A percentile compares a stretch with the other conserved stretches of the same genome.
These are phyloP conservation scores for Globisporangium nodosum DNA, from an alignment of 352 stramenopile species.

Conservation along the genomic window DNA sequence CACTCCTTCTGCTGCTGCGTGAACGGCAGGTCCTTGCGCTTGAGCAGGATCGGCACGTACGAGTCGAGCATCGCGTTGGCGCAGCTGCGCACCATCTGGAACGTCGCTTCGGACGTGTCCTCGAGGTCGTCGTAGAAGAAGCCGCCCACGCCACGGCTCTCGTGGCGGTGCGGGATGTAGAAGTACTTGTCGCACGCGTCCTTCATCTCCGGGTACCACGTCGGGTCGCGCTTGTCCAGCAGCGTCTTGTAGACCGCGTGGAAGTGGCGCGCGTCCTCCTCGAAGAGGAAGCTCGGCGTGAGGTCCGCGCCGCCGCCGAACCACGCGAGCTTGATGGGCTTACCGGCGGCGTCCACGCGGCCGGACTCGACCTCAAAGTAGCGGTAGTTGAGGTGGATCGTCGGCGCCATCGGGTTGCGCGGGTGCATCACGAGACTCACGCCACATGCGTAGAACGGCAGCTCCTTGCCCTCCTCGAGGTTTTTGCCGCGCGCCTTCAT, in stretches of 20 bases:
- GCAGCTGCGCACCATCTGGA: slow-evolving; percentile 73
- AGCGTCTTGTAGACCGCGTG: slow-evolving; percentile 95
- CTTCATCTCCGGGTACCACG: slow-evolving; percentile 95
- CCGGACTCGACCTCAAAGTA: slow-evolving; percentile 96
- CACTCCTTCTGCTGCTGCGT: slow-evolving; percentile 96
- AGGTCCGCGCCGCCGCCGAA: slow-evolving; percentile 97
- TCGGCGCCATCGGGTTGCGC: slow-evolving; percentile 91
- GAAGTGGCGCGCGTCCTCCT: slow-evolving; percentile 96
- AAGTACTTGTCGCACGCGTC: slow-evolving; percentile 98
- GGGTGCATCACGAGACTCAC: slow-evolving; percentile 98
- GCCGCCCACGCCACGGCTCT: slow-evolving; percentile 94
- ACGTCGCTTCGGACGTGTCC: slow-evolving; percentile 87
- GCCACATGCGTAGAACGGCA: slow-evolving; percentile 96
- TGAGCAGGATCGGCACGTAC: slow-evolving; percentile 96
- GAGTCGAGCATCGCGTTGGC: slow-evolving; percentile 85
- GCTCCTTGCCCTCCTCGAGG: slow-evolving; percentile 57
- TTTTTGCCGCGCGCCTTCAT: slow-evolving; percentile 79
- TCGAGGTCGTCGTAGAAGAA: slow-evolving; percentile 99
- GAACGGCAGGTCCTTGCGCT: slow-evolving; percentile 95
- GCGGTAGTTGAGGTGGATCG: slow-evolving; percentile 97
- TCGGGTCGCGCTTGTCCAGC: slow-evolving; percentile 92
- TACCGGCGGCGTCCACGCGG: slow-evolving; percentile 70
- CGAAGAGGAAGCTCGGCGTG: slow-evolving; percentile 95
- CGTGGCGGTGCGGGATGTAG: slow-evolving; percentile 94
- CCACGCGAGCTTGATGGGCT: slow-evolving; percentile 85